Evolutionary conservation across 2,329 filamentous ascomycete species (phyloP).

Genomic region (Iodosphaeria phyllophila): DNA sequence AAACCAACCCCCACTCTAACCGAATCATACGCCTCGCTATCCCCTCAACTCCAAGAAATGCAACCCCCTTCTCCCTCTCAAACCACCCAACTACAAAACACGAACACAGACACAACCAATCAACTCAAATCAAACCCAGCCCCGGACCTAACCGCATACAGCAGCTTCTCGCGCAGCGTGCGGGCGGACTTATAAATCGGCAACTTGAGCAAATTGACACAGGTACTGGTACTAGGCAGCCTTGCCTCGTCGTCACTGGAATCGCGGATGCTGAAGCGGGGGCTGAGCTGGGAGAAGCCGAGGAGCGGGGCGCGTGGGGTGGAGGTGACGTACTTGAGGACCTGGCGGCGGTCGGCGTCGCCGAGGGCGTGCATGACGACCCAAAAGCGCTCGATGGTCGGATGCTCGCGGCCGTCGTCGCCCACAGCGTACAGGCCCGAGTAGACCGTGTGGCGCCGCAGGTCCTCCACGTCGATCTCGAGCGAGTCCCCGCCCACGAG

Average conservation of each 20-base stretch:
- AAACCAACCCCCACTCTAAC: too few species aligned
- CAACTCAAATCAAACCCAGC: slow-evolving; percentile 78
- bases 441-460: slow-evolving; percentile 70
- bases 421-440: slow-evolving; percentile 77
- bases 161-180: slow-evolving; percentile 56
- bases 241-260: slow-evolving; percentile 56
- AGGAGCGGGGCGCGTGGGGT: slow-evolving; percentile 79
- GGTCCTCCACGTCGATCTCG: slow-evolving; percentile 72
- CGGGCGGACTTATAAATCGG: slow-evolving; percentile 56
- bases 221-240: slow-evolving; percentile 85
- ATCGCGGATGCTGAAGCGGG: slow-evolving; percentile 79
- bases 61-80: too few species aligned
- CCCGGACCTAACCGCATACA: slow-evolving; percentile 78
- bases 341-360: slow-evolving; percentile 62
- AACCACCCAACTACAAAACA: neutral
- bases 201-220: slow-evolving; percentile 85
- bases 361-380: slow-evolving; percentile 60
- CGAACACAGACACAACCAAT: slow-evolving; percentile 2
- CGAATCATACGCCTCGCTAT: too few species aligned
- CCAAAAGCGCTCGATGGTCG: slow-evolving; percentile 80
- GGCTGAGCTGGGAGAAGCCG: slow-evolving; percentile 72
- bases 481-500: slow-evolving; percentile 77
- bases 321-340: slow-evolving; percentile 90
- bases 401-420: slow-evolving; percentile 74
- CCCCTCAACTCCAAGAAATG: too few species aligned